These are phyloP conservation scores for Houttuynia cordata DNA, from an alignment of 164 flowering plant genomes.

Conservation along the genomic window DNA sequence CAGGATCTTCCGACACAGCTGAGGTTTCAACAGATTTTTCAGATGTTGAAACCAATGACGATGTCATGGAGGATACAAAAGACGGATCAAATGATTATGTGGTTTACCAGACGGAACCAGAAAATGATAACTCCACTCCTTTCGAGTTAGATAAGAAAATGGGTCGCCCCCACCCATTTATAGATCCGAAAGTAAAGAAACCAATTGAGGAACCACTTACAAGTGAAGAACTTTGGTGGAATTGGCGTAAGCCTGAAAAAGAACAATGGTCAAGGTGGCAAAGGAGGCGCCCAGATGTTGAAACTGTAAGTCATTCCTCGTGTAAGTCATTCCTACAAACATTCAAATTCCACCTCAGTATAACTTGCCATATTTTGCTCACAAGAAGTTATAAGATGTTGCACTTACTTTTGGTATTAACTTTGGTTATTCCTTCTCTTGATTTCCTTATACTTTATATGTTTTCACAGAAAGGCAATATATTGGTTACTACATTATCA, in stretches of 20 bases:
- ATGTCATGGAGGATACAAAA: conserved; percentile 35
- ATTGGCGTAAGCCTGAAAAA: conserved; percentile 88
- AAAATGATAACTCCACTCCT: conserved; percentile 35
- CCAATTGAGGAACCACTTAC: conserved; percentile 51
- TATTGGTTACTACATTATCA: too few relatives aligned
- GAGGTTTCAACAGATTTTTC: conserved; percentile 24
- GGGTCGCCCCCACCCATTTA: conserved; percentile 82
- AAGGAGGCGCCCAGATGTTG: conserved; percentile 75
- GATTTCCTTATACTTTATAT: too few relatives aligned
- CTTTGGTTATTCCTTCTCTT: too few relatives aligned
- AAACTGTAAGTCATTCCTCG: conserved; percentile 91
- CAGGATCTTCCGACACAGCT: conserved; percentile 29
- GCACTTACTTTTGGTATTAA: too few relatives aligned
- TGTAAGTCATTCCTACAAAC: too few relatives aligned
- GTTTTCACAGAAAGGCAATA: too few relatives aligned
- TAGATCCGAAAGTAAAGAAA: conserved; percentile 68
- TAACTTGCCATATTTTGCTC: background rate
- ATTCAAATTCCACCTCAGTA: background rate
- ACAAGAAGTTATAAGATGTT: too few relatives aligned
- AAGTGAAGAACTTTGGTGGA: conserved; percentile 96
- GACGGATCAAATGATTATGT: conserved; percentile 55
- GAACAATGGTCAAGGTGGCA: conserved; percentile 97
- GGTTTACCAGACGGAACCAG: conserved; percentile 53
- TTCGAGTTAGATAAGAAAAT: conserved; percentile 66
- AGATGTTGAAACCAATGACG: conserved; percentile 26